Evolutionary conservation across 371 early-diverging fungal genomes (phyloP).

Genomic region (Actinomortierella wolfii): DNA sequence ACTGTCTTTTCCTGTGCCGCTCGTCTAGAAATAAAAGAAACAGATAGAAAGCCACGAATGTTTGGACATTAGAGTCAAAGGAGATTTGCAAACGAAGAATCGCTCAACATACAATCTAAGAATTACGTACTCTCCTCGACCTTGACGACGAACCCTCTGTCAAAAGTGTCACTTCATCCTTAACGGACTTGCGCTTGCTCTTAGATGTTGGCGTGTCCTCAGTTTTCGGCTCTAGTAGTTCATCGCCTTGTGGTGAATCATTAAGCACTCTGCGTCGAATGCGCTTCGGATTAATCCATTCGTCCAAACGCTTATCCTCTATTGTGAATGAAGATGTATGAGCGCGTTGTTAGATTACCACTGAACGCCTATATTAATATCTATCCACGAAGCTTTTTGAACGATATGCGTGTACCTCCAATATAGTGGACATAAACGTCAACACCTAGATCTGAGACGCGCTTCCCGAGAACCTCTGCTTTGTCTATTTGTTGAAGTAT

Average conservation of each 20-base stretch:
- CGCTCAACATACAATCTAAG: neutral
- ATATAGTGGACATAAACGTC: slow-evolving; percentile 37
- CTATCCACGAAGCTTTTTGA: too few species aligned
- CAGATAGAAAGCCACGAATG: too few species aligned
- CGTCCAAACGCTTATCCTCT: slow-evolving; percentile 43
- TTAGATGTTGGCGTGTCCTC: neutral
- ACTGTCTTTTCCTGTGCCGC: too few species aligned
- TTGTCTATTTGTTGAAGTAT: slow-evolving; percentile 11
- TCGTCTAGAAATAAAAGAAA: too few species aligned
- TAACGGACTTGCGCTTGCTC: slow-evolving; percentile 18
- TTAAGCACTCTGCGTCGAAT: slow-evolving; percentile 12
- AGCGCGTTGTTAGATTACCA: too few species aligned
- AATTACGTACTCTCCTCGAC: slow-evolving; percentile 9
- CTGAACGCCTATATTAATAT: too few species aligned
- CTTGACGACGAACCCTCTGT: slow-evolving; percentile 11
- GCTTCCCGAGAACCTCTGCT: slow-evolving; percentile 33
- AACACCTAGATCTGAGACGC: slow-evolving; percentile 25
- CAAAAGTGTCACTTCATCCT: slow-evolving; percentile 16
- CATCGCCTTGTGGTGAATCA: neutral
- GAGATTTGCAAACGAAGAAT: too few species aligned
- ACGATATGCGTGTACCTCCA: too few species aligned
- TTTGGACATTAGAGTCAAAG: too few species aligned
- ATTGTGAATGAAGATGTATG: neutral
- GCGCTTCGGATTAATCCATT: slow-evolving; percentile 24
- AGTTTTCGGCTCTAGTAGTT: neutral